Evolutionary conservation across 2,329 filamentous ascomycete species (phyloP), one percentile per base, ranked within the genome.

Genomic region (Alternaria infectoria): DNA sequence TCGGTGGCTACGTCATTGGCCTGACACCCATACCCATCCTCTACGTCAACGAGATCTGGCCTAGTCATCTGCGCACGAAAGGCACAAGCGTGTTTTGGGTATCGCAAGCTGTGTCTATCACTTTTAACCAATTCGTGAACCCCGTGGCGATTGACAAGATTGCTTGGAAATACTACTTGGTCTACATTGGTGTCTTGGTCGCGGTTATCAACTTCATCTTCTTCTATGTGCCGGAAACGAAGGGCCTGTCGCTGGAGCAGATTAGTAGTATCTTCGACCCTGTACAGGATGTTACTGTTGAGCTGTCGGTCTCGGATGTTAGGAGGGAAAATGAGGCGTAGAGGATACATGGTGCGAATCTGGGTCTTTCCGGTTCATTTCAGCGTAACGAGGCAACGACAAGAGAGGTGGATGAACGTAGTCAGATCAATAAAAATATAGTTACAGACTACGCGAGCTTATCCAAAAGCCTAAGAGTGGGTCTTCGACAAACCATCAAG

Each of bases 21-120:
- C 80, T 74, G 57, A 77, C 75, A 1, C 75, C 75, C 3, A 71
- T 79, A 8, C 66, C 73, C 0, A 72, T 77, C 40, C 71, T 75
- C 26, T 80, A 79, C 57, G 61, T 74, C 12, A 74, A 74, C 26
- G 78, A 80, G 60, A 78, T 80, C 30, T 71, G 78, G 68, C 76
- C 77, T 1, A 77, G 71, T 57, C 65, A 69, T 17, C 64, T 79
- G 3, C 68, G 76, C 2, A 65, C 62, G 1, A 67, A 67, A 49
- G 67, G 64, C 15, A 62, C 62, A 6, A 70, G 66, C n/a, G 58
- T 71, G 1, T 68, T 69, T 26, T 71, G 64, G 65, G 61, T 69
- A 19, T 54, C 62, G 3, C 67, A 71, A 40, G 65, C 67, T 9
- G 51, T 69, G 10, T 66, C 66, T 17, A 56, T 57, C 10, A 51